These are phyloP conservation scores for Coriolopsis trogii DNA, from an alignment of 1,284 basidiomycete species.

Conservation along the genomic window DNA sequence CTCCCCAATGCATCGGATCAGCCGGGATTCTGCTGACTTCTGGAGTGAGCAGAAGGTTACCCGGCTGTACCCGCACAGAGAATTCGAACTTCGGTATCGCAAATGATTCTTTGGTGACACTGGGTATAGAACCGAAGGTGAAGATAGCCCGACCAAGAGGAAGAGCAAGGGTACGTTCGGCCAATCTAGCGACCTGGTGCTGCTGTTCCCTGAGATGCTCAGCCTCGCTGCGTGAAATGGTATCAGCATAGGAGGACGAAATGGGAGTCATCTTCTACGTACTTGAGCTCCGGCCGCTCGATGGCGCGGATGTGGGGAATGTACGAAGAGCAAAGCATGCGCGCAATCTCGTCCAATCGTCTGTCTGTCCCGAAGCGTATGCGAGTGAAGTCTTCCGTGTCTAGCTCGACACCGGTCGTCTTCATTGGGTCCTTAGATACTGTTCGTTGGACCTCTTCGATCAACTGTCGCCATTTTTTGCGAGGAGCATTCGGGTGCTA, in stretches of 20 bases:
- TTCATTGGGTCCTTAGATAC: slow-evolving; percentile 54
- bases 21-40: slow-evolving; percentile 66
- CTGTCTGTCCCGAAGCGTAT: slow-evolving; percentile 88
- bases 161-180: slow-evolving; percentile 84
- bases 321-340: slow-evolving; percentile 82
- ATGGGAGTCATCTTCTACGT: slow-evolving; percentile 27
- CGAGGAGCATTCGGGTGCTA: slow-evolving; percentile 51
- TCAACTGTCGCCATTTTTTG: slow-evolving; percentile 52
- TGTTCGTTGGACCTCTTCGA: slow-evolving; percentile 51
- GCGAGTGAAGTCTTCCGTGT: slow-evolving; percentile 72
- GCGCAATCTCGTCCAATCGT: slow-evolving; percentile 83
- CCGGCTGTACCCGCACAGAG: slow-evolving; percentile 71
- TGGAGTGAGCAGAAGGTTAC: slow-evolving; percentile 64
- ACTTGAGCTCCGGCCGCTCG: slow-evolving; percentile 78
- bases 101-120: slow-evolving; percentile 77
- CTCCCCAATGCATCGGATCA: slow-evolving; percentile 88
- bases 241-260: background rate
- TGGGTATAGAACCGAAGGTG: slow-evolving; percentile 76
- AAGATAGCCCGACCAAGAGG: slow-evolving; percentile 89
- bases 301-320: slow-evolving; percentile 67
- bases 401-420: slow-evolving; percentile 71
- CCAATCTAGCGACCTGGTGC: slow-evolving; percentile 74
- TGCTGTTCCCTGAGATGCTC: slow-evolving; percentile 85
- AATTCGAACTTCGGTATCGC: slow-evolving; percentile 83
- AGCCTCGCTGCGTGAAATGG: slow-evolving; percentile 58